These are phyloP conservation scores for Extremus antarcticus DNA, from an alignment of 495 filamentous ascomycete species.

Conservation along the genomic window DNA sequence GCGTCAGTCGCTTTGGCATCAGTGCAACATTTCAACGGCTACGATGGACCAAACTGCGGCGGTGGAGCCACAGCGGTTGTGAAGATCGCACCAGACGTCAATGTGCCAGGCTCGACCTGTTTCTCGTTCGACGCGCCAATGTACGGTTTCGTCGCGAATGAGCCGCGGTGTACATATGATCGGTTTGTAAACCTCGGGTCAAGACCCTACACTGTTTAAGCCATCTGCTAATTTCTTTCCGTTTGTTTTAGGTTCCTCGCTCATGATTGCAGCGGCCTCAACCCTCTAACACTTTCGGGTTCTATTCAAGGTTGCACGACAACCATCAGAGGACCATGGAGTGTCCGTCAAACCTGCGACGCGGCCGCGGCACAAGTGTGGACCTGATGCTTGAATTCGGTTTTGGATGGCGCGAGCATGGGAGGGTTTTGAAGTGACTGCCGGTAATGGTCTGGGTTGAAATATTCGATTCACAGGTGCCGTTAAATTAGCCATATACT, in stretches of 20 bases:
- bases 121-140: not conserved
- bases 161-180: not conserved
- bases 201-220: not conserved
- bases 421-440: not conserved
- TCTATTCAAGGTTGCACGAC: not conserved
- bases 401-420: not conserved
- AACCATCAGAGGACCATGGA: not conserved
- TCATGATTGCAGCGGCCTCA: not conserved
- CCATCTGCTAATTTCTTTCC: not conserved
- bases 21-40: not conserved
- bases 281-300: not conserved
- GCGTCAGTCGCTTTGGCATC: not conserved
- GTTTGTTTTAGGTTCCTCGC: not conserved
- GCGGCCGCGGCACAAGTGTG: not conserved
- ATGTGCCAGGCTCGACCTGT: not conserved
- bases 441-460: not conserved
- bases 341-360: not conserved
- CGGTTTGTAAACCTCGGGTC: not conserved
- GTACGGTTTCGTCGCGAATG: not conserved
- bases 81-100: not conserved
- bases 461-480: not conserved
- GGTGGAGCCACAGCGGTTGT: not conserved
- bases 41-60: not conserved
- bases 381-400: not conserved
- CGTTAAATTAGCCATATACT: not conserved